Conservation (phyloP, 148 eudicot species). For the Beta vulgaris region DNA sequence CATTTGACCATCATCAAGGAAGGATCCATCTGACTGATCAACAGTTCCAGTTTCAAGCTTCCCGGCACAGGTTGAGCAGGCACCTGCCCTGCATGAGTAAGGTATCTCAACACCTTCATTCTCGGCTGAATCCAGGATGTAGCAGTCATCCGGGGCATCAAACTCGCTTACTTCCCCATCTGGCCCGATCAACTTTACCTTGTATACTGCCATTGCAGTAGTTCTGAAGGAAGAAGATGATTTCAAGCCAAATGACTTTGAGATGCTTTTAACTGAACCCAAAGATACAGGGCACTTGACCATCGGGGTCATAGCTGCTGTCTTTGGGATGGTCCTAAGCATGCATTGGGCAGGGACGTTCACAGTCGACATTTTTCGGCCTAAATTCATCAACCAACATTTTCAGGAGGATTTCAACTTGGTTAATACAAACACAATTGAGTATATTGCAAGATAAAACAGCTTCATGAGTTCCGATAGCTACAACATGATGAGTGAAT, state of each 20-base stretch:
- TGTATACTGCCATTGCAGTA: constrained; percentile 59
- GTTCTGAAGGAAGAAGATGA: constrained; percentile 28
- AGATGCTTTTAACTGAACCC: constrained; percentile 32
- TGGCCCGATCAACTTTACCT: constrained; percentile 60
- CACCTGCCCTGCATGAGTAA: constrained; percentile 89
- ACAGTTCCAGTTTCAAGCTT: constrained; percentile 49
- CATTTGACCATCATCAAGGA: constrained; percentile 72
- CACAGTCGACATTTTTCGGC: constrained; percentile 45
- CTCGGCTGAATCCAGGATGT: constrained; percentile 80
- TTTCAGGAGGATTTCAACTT: neutral
- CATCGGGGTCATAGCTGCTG: constrained; percentile 16
- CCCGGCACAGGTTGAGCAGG: constrained; percentile 90
- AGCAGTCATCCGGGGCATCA: constrained; percentile 68
- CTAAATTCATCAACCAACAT: constrained; percentile 24
- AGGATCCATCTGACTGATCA: constrained; percentile 89
- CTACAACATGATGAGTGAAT: neutral
- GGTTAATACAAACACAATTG: neutral
- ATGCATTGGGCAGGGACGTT: constrained; percentile 43
- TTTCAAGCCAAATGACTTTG: constrained; percentile 49
- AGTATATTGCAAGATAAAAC: neutral
- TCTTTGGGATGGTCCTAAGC: constrained; percentile 28
- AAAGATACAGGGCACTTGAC: constrained; percentile 39
- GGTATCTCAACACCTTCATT: constrained; percentile 73
- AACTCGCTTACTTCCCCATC: constrained; percentile 62
- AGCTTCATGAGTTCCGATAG: neutral